Evolutionary conservation across 345 rosid species (phyloP).

Genomic region (Boechera retrofracta): DNA sequence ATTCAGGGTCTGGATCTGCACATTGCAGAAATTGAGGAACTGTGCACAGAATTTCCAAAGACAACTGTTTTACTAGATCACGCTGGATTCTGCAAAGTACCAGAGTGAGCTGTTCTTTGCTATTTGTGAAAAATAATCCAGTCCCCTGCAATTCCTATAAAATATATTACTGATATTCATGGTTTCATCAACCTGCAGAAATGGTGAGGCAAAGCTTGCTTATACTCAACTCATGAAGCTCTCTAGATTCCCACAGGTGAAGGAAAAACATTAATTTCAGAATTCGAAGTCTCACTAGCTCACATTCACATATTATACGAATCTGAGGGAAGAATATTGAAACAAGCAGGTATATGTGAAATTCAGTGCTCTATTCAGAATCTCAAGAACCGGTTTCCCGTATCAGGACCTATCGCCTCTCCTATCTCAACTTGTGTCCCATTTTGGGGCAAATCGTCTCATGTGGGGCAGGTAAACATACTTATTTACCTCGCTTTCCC

Average conservation of each 20-base stretch:
- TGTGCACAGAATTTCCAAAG: conserved; percentile 80
- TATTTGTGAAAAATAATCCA: conserved; percentile 24
- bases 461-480: conserved; percentile 90
- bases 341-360: conserved; percentile 73
- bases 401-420: conserved; percentile 62
- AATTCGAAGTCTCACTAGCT: conserved; percentile 8
- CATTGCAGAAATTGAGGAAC: conserved; percentile 74
- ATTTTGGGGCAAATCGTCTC: conserved; percentile 73
- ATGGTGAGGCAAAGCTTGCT: conserved; percentile 60
- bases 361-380: conserved; percentile 85
- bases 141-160: neutral
- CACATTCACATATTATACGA: conserved; percentile 6
- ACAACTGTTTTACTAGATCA: conserved; percentile 82
- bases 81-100: conserved; percentile 89
- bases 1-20: conserved; percentile 84
- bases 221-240: conserved; percentile 75
- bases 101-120: conserved; percentile 54
- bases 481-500: neutral
- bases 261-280: conserved; percentile 1
- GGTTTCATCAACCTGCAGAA: conserved; percentile 55
- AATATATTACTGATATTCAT: conserved; percentile 27
- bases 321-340: conserved; percentile 30
- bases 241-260: conserved; percentile 83
- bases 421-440: conserved; percentile 64
- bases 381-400: conserved; percentile 73